Conservation (phyloP, 148 eudicot genomes). For the Mesembryanthemum crystallinum region DNA sequence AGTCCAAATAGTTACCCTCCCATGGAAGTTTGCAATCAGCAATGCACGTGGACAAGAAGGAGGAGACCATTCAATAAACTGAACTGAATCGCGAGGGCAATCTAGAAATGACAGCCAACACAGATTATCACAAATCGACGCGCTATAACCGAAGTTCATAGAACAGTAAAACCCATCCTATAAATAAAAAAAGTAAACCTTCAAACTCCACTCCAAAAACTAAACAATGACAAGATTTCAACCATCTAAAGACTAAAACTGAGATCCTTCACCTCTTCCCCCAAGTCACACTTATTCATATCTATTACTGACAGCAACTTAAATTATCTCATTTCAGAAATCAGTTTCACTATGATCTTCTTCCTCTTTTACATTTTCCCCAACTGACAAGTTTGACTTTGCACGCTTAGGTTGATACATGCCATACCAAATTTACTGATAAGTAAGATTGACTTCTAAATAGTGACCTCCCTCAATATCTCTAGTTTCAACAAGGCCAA, state of each 20-base stretch:
- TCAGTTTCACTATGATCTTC: background rate
- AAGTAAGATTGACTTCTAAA: too few species aligned
- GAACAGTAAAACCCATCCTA: background rate
- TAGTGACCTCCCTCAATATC: too few species aligned
- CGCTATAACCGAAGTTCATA: background rate
- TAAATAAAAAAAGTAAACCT: background rate
- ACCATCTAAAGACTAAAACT: background rate
- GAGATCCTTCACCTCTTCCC: too few species aligned
- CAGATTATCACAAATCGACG: background rate
- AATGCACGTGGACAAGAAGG: constrained; percentile 87
- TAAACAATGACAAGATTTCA: background rate
- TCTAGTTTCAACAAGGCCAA: background rate
- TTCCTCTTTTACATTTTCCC: background rate
- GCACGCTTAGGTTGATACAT: too few species aligned
- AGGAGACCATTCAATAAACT: constrained; percentile 98
- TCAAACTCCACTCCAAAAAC: background rate
- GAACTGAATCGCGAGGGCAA: constrained; percentile 97
- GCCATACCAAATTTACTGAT: too few species aligned
- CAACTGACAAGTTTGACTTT: background rate
- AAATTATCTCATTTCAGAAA: background rate
- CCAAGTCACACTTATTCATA: background rate
- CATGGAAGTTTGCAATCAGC: constrained; percentile 88
- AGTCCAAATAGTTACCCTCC: constrained; percentile 90
- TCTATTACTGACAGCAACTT: too few species aligned
- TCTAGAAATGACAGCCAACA: constrained; percentile 39